Evolutionary conservation across 441 rosid species (phyloP).

Genomic region (Pelargonium australe): DNA sequence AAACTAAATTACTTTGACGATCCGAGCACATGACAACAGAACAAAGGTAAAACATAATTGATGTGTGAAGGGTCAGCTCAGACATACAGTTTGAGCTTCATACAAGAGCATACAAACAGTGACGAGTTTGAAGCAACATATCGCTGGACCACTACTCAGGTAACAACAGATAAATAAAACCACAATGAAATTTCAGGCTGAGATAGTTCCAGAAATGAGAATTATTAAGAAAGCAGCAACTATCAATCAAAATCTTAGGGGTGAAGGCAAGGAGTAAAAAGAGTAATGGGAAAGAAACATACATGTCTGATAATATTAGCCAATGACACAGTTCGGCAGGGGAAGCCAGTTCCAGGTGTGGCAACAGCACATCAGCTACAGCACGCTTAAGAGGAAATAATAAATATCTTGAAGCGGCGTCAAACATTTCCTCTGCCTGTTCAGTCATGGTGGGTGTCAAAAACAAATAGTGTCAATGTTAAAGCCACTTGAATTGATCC

Average conservation of each 20-base stretch:
- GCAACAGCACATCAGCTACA: slow-evolving; percentile 83
- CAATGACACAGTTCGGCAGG: slow-evolving; percentile 86
- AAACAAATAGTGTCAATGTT: slow-evolving; percentile 7
- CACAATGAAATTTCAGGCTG: background rate
- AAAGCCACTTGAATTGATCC: slow-evolving; percentile 11
- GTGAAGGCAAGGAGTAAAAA: background rate
- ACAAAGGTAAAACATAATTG: background rate
- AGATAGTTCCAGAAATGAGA: background rate
- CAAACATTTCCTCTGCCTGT: slow-evolving; percentile 93
- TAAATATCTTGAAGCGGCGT: slow-evolving; percentile 90
- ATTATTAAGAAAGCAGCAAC: background rate
- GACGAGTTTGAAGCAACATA: background rate
- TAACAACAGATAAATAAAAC: background rate
- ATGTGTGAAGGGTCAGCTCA: background rate
- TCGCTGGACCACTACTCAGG: background rate
- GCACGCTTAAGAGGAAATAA: slow-evolving; percentile 92
- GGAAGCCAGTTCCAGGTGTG: slow-evolving; percentile 69
- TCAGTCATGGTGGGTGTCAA: slow-evolving; percentile 20
- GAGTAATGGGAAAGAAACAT: slow-evolving; percentile 22
- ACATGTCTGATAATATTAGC: slow-evolving; percentile 87
- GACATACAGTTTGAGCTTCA: background rate
- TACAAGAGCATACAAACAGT: background rate
- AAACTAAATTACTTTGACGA: background rate
- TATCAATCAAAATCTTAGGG: slow-evolving; percentile 11
- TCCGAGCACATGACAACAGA: background rate